phyloP scores from a whole-genome alignment of 2,329 filamentous ascomycete species.

The Lasiodiplodia theobromae region DNA sequence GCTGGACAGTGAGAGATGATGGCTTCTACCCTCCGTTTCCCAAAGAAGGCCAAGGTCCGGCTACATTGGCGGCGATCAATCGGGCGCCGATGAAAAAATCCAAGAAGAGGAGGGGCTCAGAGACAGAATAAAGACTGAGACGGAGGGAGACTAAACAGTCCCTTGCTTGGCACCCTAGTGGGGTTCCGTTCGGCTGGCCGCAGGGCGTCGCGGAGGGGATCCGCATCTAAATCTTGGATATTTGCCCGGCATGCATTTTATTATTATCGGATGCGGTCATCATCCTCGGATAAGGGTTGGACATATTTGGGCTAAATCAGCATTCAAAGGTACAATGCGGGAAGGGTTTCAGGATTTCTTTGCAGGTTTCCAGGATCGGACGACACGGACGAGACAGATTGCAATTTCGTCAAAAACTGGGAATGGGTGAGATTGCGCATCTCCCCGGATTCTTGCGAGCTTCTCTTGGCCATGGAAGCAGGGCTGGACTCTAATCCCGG shows the following conservation, averaged over 20 bases:
- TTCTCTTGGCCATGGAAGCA: neutral
- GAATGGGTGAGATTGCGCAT: neutral
- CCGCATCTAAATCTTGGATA: neutral
- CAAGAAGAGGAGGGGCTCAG: constrained; percentile 36
- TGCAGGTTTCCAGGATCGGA: neutral
- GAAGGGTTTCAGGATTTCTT: neutral
- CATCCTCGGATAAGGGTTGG: neutral
- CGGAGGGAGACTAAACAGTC: constrained; percentile 8
- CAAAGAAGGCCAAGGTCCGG: neutral
- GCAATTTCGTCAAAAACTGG: constrained; percentile 4
- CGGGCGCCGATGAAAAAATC: constrained; percentile 7
- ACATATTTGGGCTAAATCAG: neutral
- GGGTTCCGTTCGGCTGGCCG: neutral
- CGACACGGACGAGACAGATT: neutral
- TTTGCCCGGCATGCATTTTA: neutral
- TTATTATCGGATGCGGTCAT: neutral
- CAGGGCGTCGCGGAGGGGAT: neutral
- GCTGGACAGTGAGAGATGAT: constrained; percentile 63
- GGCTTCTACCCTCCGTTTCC: constrained; percentile 17
- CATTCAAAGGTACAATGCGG: neutral
- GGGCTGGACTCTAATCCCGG: constrained; percentile 11
- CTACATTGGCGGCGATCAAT: neutral
- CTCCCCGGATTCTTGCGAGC: constrained; percentile 6
- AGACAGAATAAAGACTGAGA: constrained; percentile 24
- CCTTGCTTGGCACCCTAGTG: constrained; percentile 4